Percentiles rank a stretch among this genome's conserved stretches.
These are phyloP conservation scores for Omphalea diandra DNA, from an alignment of 441 rosid genomes.

Conservation along the genomic window DNA sequence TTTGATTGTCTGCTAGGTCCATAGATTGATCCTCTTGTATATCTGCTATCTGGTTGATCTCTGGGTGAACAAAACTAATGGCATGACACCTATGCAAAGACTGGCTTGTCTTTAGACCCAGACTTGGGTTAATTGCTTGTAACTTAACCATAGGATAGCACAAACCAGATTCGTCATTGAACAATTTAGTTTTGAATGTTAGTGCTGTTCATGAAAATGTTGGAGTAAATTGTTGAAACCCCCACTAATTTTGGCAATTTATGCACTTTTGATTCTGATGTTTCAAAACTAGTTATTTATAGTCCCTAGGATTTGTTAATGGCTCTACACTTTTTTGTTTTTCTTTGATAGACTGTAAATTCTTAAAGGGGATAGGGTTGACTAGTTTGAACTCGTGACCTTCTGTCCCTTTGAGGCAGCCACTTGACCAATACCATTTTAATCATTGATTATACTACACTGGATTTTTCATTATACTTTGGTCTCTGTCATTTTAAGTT, in stretches of 20 bases:
- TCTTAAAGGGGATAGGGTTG: too few species aligned
- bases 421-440: too few species aligned
- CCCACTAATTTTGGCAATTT: too few species aligned
- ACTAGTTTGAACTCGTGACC: too few species aligned
- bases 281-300: neutral
- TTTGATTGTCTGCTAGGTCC: conserved; percentile 8
- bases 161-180: neutral
- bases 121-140: neutral
- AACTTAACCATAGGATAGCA: neutral
- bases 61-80: conserved; percentile 8
- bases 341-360: too few species aligned
- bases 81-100: conserved; percentile 2
- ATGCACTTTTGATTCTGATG: neutral
- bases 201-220: neutral
- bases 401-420: too few species aligned
- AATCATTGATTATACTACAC: too few species aligned
- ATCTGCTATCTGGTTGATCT: conserved; percentile 9
- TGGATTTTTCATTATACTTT: too few species aligned
- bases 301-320: neutral
- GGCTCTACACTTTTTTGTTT: too few species aligned
- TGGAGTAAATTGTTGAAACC: neutral
- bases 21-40: neutral
- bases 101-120: conserved; percentile 4
- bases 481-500: too few species aligned
- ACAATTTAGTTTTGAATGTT: neutral